phyloP scores from a whole-genome alignment of 2,329 filamentous ascomycete genomes.

The Colletotrichum ledebouriae region DNA sequence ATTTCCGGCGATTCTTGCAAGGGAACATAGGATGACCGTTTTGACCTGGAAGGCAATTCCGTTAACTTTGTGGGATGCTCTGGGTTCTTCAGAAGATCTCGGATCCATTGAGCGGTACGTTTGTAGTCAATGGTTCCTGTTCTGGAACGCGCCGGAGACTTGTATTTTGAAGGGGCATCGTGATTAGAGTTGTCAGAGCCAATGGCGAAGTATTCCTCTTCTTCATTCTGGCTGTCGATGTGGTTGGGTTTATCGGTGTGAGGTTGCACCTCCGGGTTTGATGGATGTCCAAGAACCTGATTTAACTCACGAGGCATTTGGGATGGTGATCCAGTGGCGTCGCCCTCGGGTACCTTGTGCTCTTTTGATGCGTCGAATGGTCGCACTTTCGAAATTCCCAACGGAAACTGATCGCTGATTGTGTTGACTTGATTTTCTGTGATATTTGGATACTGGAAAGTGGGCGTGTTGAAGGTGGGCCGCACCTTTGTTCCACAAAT shows the following conservation, averaged over 20 bases:
- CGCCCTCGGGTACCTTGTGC: not conserved
- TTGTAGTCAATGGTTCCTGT: conserved; percentile 51
- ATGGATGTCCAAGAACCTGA: conserved; percentile 35
- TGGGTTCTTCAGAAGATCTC: conserved; percentile 48
- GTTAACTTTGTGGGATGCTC: conserved; percentile 49
- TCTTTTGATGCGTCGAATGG: conserved; percentile 40
- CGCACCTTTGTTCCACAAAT: conserved; percentile 46
- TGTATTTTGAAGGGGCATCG: conserved; percentile 21
- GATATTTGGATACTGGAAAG: conserved; percentile 27
- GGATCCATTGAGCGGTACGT: conserved; percentile 53
- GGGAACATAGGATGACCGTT: conserved; percentile 15
- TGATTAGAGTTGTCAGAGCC: conserved; percentile 30
- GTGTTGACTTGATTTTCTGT: conserved; percentile 10
- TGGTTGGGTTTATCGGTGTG: conserved; percentile 19
- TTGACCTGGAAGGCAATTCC: conserved; percentile 42
- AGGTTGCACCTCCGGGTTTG: conserved; percentile 30
- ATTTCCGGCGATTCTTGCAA: conserved; percentile 4
- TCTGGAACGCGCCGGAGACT: conserved; percentile 33
- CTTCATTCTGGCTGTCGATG: not conserved
- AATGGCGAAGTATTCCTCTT: conserved; percentile 14
- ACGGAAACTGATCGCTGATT: conserved; percentile 14
- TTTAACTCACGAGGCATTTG: conserved; percentile 34
- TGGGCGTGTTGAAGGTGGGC: conserved; percentile 45
- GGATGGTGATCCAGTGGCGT: not conserved
- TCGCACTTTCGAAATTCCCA: conserved; percentile 44